Base-by-base conservation (phyloP, 441 rosid species). In the Bocquillonia castaneifolia region DNA sequence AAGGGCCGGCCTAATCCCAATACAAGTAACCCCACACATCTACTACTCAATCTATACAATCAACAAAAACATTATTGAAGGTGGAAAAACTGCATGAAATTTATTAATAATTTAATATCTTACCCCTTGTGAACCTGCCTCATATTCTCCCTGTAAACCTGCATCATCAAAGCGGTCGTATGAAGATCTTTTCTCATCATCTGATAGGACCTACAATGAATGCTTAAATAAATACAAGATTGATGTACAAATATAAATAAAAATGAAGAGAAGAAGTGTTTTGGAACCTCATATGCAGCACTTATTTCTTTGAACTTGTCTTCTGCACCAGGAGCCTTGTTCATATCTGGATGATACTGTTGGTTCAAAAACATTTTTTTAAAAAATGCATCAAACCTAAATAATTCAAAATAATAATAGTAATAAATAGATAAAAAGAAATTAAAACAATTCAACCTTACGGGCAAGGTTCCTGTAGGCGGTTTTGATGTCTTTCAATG, bases 221-320 rank as follows among this genome's bases (percentile, higher is more conserved):
- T 69, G 75, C 80, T 79, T 83, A 72, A 74, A 81, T 69, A 69
- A 45, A 45, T 10, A 15, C 29, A 39, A 66, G 39, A 20, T 20
- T 53, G 10, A 39, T 10, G 54, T 9, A 25, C 10, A 20, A 54
- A 13, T 39, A 53, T 10, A 54, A 26, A 31, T n/a, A 31, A 9
- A 25, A 22, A 10, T 44, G 40, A 65, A 39, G 15, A 3, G 6
- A 59, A 62, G 53, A 44, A 64, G 66, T 55, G 34, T n/a, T 63
- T 44, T 4, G 48, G 66, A 59, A 91, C 97, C 96, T 93, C 96
- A 69, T 93, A 91, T 17, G 98, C 97, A 67, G 98, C 93, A 79
- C 97, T 93, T 68, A 93, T 89, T 83, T 93, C 84, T 81, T 91
- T 91, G 77, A 93, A 91, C 82, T 91, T 91, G 44, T 91, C 98